phyloP scores from a whole-genome alignment of 1,284 basidiomycete species.

The Microbotryomycetes sp. region DNA sequence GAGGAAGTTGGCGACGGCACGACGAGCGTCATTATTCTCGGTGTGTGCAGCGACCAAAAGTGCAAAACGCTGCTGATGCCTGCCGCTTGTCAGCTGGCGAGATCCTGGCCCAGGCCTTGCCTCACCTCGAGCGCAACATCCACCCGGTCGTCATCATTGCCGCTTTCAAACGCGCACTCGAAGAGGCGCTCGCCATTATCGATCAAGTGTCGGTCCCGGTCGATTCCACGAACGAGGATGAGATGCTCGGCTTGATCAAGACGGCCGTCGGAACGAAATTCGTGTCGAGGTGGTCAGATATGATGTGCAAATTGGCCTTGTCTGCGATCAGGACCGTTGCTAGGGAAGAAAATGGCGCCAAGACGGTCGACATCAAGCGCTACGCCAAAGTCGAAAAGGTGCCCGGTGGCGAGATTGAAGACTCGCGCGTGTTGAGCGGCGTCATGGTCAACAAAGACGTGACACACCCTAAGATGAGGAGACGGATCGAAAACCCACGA shows the following conservation, averaged over 20 bases:
- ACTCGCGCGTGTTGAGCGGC: constrained; percentile 76
- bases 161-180: constrained; percentile 91
- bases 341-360: constrained; percentile 53
- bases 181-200: constrained; percentile 82
- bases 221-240: constrained; percentile 72
- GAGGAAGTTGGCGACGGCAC: constrained; percentile 98
- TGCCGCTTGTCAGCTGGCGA: constrained; percentile 65
- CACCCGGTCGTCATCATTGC: constrained; percentile 99
- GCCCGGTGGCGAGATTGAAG: constrained; percentile 94
- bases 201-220: constrained; percentile 82
- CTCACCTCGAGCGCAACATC: constrained; percentile 89
- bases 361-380: constrained; percentile 94
- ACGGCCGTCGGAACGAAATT: constrained; percentile 99
- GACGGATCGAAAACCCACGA: constrained; percentile 82
- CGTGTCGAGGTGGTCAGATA: constrained; percentile 88
- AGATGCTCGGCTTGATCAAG: constrained; percentile 96
- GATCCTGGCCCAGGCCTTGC: constrained; percentile 89
- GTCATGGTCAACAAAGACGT: constrained; percentile 99
- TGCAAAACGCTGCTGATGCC: neutral
- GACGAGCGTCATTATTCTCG: constrained; percentile 93
- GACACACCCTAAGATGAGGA: constrained; percentile 93
- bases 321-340: constrained; percentile 73
- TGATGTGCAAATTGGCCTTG: constrained; percentile 93
- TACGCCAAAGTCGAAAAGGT: constrained; percentile 97
- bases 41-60: constrained; percentile 45